Evolutionary conservation across 1,284 basidiomycete genomes (phyloP).

Genomic region (Gomphus sp.): DNA sequence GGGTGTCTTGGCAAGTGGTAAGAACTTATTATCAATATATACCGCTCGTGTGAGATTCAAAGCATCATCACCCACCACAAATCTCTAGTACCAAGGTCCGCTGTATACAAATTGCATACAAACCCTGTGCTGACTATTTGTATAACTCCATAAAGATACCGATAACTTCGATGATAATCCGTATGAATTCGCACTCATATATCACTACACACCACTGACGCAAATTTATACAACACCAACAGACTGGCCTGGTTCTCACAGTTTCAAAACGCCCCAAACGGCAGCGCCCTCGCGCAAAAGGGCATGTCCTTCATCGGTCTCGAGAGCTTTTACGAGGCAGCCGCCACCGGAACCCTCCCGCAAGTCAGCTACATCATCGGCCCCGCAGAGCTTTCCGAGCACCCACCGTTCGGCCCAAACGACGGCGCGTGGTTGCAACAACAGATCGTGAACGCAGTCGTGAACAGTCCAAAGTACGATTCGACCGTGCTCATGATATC

Average conservation of each 20-base stretch:
- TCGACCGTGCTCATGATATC: slow-evolving; percentile 17
- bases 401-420: slow-evolving; percentile 17
- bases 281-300: slow-evolving; percentile 12
- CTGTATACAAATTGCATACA: no score
- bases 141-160: slow-evolving; percentile 9
- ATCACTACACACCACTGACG: no score
- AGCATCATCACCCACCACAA: no score
- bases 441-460: slow-evolving; percentile 17
- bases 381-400: slow-evolving; percentile 18
- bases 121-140: neutral
- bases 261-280: slow-evolving; percentile 1
- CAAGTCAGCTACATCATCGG: slow-evolving; percentile 20
- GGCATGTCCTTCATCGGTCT: slow-evolving; percentile 14
- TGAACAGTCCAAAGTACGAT: slow-evolving; percentile 15
- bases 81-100: slow-evolving; percentile 7
- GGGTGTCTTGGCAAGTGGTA: slow-evolving; percentile 18
- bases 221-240: neutral
- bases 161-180: slow-evolving; percentile 18
- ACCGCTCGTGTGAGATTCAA: no score
- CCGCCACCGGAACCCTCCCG: slow-evolving; percentile 16
- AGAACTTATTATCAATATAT: neutral
- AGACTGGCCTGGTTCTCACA: slow-evolving; percentile 3
- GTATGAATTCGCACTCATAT: neutral
- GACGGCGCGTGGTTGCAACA: slow-evolving; percentile 20
- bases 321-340: slow-evolving; percentile 17